phyloP scores from a whole-genome alignment of 2,329 filamentous ascomycete genomes.

The Triangularia setosa region DNA sequence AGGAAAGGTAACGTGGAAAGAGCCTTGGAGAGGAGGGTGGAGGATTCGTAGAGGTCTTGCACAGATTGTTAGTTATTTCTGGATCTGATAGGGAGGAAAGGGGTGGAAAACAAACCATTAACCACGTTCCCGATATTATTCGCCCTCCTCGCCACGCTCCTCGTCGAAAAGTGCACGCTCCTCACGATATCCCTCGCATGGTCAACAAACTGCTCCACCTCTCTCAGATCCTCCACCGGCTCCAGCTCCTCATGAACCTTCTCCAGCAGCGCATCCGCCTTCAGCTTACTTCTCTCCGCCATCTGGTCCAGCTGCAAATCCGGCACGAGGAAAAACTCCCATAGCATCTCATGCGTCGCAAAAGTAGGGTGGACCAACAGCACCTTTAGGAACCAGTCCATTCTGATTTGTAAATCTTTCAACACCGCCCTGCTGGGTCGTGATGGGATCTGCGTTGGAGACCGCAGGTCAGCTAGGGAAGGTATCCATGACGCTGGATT shows the following conservation, averaged over 20 bases:
- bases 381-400: slow-evolving; percentile 85
- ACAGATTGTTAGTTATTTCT: not conserved
- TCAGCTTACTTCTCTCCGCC: slow-evolving; percentile 79
- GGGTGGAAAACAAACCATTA: slow-evolving; percentile 44
- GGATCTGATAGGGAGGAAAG: not conserved
- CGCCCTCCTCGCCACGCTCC: slow-evolving; percentile 74
- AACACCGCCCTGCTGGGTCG: slow-evolving; percentile 84
- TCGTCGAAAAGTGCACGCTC: slow-evolving; percentile 76
- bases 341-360: slow-evolving; percentile 92
- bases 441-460: slow-evolving; percentile 88
- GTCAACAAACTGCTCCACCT: slow-evolving; percentile 89
- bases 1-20: slow-evolving; percentile 61
- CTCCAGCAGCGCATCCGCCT: slow-evolving; percentile 77
- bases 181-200: slow-evolving; percentile 88
- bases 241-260: slow-evolving; percentile 85
- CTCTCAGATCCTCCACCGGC: slow-evolving; percentile 75
- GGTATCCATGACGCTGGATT: slow-evolving; percentile 96
- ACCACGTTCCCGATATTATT: slow-evolving; percentile 66
- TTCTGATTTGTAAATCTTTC: slow-evolving; percentile 78
- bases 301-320: slow-evolving; percentile 89
- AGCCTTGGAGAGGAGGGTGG: slow-evolving; percentile 49
- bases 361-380: slow-evolving; percentile 88
- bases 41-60: slow-evolving; percentile 65
- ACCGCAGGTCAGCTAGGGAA: slow-evolving; percentile 69
- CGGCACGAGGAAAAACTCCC: slow-evolving; percentile 97